Conservation (phyloP, 1,284 basidiomycete genomes). For the Malassezia dermatis region DNA sequence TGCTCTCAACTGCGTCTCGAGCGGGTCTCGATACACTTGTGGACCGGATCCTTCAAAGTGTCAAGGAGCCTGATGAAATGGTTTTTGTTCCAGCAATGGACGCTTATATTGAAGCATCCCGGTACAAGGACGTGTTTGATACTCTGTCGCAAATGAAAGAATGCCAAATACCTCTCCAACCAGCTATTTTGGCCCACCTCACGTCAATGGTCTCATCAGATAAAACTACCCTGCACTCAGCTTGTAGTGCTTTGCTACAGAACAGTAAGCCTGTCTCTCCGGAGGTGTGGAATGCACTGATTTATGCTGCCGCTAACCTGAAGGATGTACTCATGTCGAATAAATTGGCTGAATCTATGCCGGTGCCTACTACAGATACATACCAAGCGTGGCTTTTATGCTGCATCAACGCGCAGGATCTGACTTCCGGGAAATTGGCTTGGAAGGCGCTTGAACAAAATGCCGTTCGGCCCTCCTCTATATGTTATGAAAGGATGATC, state of each 20-base stretch:
- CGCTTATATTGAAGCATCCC: conserved; percentile 20
- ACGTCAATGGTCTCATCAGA: conserved; percentile 16
- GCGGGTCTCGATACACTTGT: not conserved
- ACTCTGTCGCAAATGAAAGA: conserved; percentile 10
- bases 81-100: conserved; percentile 28
- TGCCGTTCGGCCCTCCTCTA: conserved; percentile 12
- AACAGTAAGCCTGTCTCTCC: not conserved
- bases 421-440: conserved; percentile 12
- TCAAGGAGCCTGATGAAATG: not conserved
- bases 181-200: conserved; percentile 13
- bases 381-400: conserved; percentile 23
- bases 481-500: conserved; percentile 31
- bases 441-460: conserved; percentile 19
- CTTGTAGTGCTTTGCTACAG: conserved; percentile 13
- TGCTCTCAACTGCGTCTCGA: conserved; percentile 16
- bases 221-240: conserved; percentile 7
- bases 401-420: conserved; percentile 21
- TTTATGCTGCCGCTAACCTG: conserved; percentile 11
- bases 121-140: conserved; percentile 23
- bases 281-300: conserved; percentile 1
- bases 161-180: conserved; percentile 8
- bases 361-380: conserved; percentile 18
- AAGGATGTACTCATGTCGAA: not conserved
- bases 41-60: not conserved
- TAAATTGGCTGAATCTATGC: not conserved